Conservation (phyloP, 1,284 basidiomycete species). For the Ceratobasidium sp. region DNA sequence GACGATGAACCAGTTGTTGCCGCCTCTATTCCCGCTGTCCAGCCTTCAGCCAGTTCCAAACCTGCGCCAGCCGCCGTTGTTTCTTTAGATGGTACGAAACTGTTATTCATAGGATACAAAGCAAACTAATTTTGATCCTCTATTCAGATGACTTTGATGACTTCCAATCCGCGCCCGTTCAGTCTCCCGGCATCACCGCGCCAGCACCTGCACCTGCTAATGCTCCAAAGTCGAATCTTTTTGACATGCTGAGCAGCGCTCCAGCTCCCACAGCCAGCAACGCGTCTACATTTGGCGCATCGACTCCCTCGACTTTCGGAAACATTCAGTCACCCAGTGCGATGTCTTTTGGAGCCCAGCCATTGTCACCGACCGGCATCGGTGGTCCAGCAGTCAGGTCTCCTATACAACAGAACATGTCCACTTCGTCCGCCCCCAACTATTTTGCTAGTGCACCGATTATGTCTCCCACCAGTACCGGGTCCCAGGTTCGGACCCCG, state of each 20-base stretch:
- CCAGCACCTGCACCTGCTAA: conserved; percentile 49
- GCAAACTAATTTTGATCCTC: background rate
- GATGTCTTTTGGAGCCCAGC: conserved; percentile 38
- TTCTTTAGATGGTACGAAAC: conserved; percentile 60
- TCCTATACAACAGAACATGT: conserved; percentile 31
- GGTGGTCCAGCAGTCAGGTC: conserved; percentile 21
- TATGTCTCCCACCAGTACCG: conserved; percentile 42
- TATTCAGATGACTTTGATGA: conserved; percentile 84
- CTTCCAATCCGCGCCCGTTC: conserved; percentile 80
- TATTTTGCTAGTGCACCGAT: conserved; percentile 37
- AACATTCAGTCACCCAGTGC: conserved; percentile 18
- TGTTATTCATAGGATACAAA: conserved; percentile 34
- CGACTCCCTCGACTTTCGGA: conserved; percentile 19
- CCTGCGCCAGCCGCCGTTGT: background rate
- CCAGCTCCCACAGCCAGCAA: conserved; percentile 41
- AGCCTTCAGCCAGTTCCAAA: conserved; percentile 63
- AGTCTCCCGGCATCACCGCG: conserved; percentile 47
- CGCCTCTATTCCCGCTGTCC: conserved; percentile 54
- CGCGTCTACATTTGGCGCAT: conserved; percentile 23
- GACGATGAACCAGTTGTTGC: conserved; percentile 63
- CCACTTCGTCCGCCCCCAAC: conserved; percentile 24
- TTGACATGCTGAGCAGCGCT: conserved; percentile 57
- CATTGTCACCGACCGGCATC: conserved; percentile 19
- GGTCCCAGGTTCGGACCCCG: conserved; percentile 13
- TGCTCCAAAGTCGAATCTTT: conserved; percentile 50